Evolutionary conservation across 768 basidiomycete species (phyloP).

Genomic region (Daedaleopsis nitida): DNA sequence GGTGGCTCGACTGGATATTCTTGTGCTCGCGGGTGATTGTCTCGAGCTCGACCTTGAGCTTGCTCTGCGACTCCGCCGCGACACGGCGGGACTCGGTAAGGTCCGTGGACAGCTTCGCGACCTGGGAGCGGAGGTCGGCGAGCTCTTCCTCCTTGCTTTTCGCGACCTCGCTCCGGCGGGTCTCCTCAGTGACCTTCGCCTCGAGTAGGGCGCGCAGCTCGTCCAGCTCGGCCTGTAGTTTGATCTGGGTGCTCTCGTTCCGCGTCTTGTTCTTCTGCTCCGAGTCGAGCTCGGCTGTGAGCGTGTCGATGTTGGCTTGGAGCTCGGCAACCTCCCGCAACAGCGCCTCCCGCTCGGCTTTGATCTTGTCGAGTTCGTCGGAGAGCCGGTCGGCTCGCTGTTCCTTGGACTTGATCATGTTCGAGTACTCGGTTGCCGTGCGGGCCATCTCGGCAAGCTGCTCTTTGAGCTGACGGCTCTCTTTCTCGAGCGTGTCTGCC

Average conservation of each 20-base stretch:
- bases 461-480: slow-evolving; percentile 69
- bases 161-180: slow-evolving; percentile 79
- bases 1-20: slow-evolving; percentile 60
- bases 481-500: slow-evolving; percentile 62
- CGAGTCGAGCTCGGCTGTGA: slow-evolving; percentile 61
- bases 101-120: slow-evolving; percentile 61
- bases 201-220: slow-evolving; percentile 82
- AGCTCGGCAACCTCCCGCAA: slow-evolving; percentile 66
- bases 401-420: slow-evolving; percentile 77
- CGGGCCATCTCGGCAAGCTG: slow-evolving; percentile 80
- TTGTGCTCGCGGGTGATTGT: slow-evolving; percentile 58
- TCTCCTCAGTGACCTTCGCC: slow-evolving; percentile 86
- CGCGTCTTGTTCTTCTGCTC: slow-evolving; percentile 59
- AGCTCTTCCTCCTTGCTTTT: slow-evolving; percentile 89
- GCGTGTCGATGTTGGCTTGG: slow-evolving; percentile 67
- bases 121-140: slow-evolving; percentile 64
- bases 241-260: slow-evolving; percentile 47
- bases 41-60: slow-evolving; percentile 77
- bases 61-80: slow-evolving; percentile 67
- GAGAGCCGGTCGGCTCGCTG: slow-evolving; percentile 60
- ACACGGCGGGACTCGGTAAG: slow-evolving; percentile 63
- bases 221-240: slow-evolving; percentile 82
- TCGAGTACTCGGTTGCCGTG: slow-evolving; percentile 74
- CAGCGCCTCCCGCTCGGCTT: slow-evolving; percentile 54
- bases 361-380: slow-evolving; percentile 54